Evolutionary conservation across 176 grass and related monocot species (phyloP).

Genomic region (Oryza rufipogon): DNA sequence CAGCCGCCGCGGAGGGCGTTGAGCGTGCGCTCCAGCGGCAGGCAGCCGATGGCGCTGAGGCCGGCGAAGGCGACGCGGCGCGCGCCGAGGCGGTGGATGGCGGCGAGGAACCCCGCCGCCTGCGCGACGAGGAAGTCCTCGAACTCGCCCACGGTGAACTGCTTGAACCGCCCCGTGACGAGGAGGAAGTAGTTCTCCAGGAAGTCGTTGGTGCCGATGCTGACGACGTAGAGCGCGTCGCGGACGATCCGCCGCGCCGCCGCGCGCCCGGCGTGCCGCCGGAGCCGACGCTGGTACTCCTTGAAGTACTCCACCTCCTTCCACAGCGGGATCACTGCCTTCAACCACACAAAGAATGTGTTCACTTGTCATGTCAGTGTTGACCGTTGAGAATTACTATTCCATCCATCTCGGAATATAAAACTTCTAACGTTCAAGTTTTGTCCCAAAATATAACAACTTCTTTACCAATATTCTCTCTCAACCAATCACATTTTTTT

Average conservation of each 20-base stretch:
- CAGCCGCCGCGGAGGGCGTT: slow-evolving; percentile 51
- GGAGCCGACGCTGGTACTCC: slow-evolving; percentile 64
- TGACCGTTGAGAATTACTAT: neutral
- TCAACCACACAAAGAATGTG: neutral
- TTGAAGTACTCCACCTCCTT: slow-evolving; percentile 87
- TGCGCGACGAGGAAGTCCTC: slow-evolving; percentile 61
- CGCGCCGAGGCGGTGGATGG: slow-evolving; percentile 65
- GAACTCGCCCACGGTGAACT: slow-evolving; percentile 65
- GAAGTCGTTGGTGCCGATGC: slow-evolving; percentile 94
- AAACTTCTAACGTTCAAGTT: too few relatives aligned
- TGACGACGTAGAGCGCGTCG: slow-evolving; percentile 74
- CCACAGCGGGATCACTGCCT: slow-evolving; percentile 78
- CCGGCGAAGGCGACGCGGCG: slow-evolving; percentile 70
- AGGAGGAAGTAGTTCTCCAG: slow-evolving; percentile 83
- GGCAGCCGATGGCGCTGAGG: slow-evolving; percentile 75
- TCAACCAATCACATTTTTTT: too few relatives aligned
- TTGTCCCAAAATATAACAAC: too few relatives aligned
- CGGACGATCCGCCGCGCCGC: slow-evolving; percentile 48
- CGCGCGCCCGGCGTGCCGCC: slow-evolving; percentile 28
- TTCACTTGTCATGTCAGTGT: neutral
- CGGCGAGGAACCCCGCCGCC: slow-evolving; percentile 59
- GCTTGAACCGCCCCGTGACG: slow-evolving; percentile 54
- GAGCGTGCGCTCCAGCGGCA: slow-evolving; percentile 71
- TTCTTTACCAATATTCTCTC: too few relatives aligned
- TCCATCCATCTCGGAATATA: too few relatives aligned